Conservation (phyloP, 169 alveolate species). For the Gregarina niphandrodes region DNA sequence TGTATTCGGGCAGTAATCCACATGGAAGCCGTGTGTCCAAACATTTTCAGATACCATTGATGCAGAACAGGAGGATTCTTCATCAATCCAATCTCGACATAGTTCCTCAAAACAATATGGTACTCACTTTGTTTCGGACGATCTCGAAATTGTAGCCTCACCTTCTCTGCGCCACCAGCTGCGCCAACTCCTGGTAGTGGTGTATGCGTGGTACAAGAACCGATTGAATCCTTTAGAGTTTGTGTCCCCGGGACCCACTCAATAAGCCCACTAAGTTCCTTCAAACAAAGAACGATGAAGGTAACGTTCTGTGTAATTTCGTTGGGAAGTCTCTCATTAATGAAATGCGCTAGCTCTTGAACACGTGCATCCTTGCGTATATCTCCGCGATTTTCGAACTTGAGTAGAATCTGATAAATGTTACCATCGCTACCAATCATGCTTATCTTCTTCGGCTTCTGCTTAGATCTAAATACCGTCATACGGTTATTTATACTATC, state of each 20-base stretch:
- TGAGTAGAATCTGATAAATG: conserved; percentile 50
- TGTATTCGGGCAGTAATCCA: conserved; percentile 66
- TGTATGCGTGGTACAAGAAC: too few species aligned
- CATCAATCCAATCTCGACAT: background rate
- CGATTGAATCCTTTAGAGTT: too few species aligned
- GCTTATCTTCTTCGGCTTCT: conserved; percentile 67
- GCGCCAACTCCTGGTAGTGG: too few species aligned
- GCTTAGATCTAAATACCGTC: conserved; percentile 57
- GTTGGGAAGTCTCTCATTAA: too few species aligned
- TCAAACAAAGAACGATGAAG: conserved; percentile 51
- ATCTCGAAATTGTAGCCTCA: too few species aligned
- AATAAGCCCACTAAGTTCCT: conserved; percentile 60
- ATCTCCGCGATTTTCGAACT: conserved; percentile 58
- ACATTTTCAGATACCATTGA: conserved; percentile 13
- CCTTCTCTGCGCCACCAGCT: too few species aligned
- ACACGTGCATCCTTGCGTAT: conserved; percentile 61
- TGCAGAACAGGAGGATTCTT: background rate
- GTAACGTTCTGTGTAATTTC: conserved; percentile 23
- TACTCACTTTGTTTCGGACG: too few species aligned
- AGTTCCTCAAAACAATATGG: too few species aligned
- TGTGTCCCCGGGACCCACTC: conserved; percentile 70
- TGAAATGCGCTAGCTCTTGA: conserved; percentile 32
- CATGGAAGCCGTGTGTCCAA: conserved; percentile 37
- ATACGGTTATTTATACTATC: conserved; percentile 9
- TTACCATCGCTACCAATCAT: conserved; percentile 59